These are phyloP conservation scores for Sporothrix brasiliensis DNA, from an alignment of 2,329 filamentous ascomycete species.

Conservation along the genomic window DNA sequence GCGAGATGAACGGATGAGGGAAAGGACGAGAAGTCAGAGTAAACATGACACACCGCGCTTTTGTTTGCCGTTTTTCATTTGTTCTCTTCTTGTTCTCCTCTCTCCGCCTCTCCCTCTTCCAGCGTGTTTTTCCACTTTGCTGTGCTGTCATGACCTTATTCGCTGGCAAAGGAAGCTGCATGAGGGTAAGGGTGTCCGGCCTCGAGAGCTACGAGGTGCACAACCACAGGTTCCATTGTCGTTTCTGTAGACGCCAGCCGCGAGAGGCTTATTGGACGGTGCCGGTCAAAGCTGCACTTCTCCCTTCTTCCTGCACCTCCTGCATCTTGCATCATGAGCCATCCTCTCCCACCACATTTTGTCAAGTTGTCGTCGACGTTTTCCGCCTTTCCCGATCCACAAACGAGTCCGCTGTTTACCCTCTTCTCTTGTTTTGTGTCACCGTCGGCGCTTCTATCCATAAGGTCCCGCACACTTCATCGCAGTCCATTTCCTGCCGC, in stretches of 20 bases:
- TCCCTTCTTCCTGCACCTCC: background rate
- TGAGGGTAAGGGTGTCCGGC: background rate
- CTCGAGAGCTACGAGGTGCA: background rate
- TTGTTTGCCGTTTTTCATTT: slow-evolving; percentile 3
- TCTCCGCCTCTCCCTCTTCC: too few species aligned
- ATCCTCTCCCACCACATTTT: background rate
- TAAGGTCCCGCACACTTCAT: background rate
- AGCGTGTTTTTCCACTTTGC: slow-evolving; percentile 4
- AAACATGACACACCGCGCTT: background rate
- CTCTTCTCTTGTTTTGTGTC: slow-evolving; percentile 16
- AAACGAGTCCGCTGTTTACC: too few species aligned
- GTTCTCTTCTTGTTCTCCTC: too few species aligned
- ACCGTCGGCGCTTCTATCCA: background rate
- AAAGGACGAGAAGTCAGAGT: background rate
- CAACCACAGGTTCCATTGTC: background rate
- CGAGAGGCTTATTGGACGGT: background rate
- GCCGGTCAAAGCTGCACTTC: background rate
- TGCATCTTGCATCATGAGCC: background rate
- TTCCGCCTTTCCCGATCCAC: background rate
- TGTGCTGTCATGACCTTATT: slow-evolving; percentile 30
- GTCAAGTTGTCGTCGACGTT: background rate
- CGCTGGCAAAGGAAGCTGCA: background rate
- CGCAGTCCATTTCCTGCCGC: background rate
- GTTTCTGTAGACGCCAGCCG: background rate
- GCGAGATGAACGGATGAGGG: background rate